Conservation (phyloP, 768 basidiomycete species). For the Ephemerocybe angulata region DNA sequence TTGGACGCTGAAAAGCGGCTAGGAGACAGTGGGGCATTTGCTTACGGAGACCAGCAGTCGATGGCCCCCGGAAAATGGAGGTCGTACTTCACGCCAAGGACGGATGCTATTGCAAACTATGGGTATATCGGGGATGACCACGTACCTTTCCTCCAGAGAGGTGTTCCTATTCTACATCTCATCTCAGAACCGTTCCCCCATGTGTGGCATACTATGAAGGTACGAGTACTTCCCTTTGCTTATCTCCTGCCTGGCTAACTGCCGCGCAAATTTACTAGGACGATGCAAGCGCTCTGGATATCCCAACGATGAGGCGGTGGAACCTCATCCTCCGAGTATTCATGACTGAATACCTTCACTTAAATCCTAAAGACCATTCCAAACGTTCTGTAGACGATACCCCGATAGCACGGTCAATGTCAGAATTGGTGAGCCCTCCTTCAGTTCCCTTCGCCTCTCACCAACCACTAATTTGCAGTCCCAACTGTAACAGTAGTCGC, state of each 20-base stretch:
- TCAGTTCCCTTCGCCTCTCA: not conserved
- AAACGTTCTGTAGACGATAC: not conserved
- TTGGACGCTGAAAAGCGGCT: conserved; percentile 68
- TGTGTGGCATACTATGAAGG: conserved; percentile 83
- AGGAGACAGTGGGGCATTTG: conserved; percentile 59
- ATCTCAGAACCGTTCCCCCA: conserved; percentile 85
- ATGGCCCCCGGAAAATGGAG: conserved; percentile 49
- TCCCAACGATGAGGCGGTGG: conserved; percentile 87
- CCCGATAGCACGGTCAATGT: not conserved
- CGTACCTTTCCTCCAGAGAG: conserved; percentile 76
- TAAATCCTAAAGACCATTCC: conserved; percentile 43
- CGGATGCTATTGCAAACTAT: conserved; percentile 31
- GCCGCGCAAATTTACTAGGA: conserved; percentile 50
- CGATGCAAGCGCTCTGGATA: conserved; percentile 80
- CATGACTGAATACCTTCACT: conserved; percentile 82
- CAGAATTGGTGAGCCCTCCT: conserved; percentile 9
- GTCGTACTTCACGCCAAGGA: conserved; percentile 67
- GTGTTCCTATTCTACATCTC: conserved; percentile 86
- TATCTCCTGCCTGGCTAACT: not conserved
- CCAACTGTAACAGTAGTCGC: not conserved
- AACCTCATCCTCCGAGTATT: conserved; percentile 85
- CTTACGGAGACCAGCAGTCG: conserved; percentile 37
- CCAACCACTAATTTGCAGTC: not conserved
- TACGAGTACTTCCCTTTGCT: conserved; percentile 31
- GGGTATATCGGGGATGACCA: conserved; percentile 91